Percentiles rank a stretch among this genome's conserved stretches.
These are phyloP conservation scores for Sporothrix protearum DNA, from an alignment of 2,329 filamentous ascomycete species.

Conservation along the genomic window DNA sequence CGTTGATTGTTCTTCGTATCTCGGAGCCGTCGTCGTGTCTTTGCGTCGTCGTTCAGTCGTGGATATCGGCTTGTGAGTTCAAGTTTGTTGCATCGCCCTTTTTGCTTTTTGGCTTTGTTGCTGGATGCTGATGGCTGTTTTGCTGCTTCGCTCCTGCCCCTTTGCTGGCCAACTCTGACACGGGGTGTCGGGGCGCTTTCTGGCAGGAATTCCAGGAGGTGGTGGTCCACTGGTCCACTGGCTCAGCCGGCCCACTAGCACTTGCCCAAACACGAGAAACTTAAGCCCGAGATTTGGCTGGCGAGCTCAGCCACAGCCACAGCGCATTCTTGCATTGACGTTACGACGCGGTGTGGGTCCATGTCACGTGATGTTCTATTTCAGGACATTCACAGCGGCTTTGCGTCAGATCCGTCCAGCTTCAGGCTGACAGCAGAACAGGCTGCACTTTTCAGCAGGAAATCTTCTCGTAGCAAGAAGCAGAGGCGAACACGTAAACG, in stretches of 20 bases:
- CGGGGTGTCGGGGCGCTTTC: too few relatives aligned
- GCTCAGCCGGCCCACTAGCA: background rate
- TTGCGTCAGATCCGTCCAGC: background rate
- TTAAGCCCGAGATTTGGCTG: background rate
- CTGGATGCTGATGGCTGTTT: background rate
- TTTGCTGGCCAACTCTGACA: background rate
- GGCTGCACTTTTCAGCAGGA: background rate
- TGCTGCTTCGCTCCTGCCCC: background rate
- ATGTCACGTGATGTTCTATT: conserved; percentile 15
- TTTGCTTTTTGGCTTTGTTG: background rate
- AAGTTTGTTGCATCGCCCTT: background rate
- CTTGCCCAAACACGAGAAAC: conserved; percentile 15
- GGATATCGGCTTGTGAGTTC: background rate
- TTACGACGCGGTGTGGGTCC: background rate
- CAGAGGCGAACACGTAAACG: background rate
- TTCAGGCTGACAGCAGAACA: background rate
- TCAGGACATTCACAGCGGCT: background rate
- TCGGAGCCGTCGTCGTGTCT: background rate
- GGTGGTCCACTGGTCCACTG: background rate
- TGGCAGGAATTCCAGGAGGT: conserved; percentile 11
- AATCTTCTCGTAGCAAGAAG: background rate
- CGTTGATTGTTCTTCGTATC: background rate
- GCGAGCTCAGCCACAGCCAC: conserved; percentile 23
- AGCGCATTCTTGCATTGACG: conserved; percentile 6
- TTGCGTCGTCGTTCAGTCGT: background rate